Evolutionary conservation across 1,139 yeast genomes (phyloP).

Genomic region (Zygoascus sp.): DNA sequence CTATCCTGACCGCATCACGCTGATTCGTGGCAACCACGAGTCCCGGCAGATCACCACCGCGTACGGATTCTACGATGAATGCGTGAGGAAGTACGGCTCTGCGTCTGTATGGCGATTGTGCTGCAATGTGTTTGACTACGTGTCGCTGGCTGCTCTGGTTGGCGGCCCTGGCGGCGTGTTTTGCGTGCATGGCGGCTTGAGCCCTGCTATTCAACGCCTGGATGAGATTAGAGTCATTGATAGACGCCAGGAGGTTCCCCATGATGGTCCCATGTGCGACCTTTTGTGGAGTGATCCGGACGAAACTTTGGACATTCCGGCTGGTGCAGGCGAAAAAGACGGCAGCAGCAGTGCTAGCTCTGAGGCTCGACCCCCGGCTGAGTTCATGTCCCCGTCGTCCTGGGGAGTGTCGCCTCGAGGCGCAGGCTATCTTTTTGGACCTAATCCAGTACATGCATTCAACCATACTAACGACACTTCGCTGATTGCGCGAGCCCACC

Average conservation of each 20-base stretch:
- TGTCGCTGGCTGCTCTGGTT: slow-evolving; percentile 87
- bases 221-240: slow-evolving; percentile 83
- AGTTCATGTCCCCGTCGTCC: slow-evolving; percentile 15
- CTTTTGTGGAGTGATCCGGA: slow-evolving; percentile 97
- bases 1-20: slow-evolving; percentile 91
- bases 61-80: slow-evolving; percentile 96
- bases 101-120: slow-evolving; percentile 87
- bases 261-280: slow-evolving; percentile 99
- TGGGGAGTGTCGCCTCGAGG: slow-evolving; percentile 99
- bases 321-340: neutral
- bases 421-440: slow-evolving; percentile 91
- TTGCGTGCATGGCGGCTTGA: slow-evolving; percentile 94
- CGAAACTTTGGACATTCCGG: slow-evolving; percentile 42
- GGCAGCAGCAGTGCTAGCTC: neutral
- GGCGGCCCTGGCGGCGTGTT: slow-evolving; percentile 74
- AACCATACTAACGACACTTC: slow-evolving; percentile 73
- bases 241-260: slow-evolving; percentile 94
- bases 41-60: slow-evolving; percentile 97
- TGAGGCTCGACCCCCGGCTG: neutral
- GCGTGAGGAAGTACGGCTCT: slow-evolving; percentile 87
- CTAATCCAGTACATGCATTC: slow-evolving; percentile 75
- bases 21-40: slow-evolving; percentile 94
- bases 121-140: slow-evolving; percentile 79
- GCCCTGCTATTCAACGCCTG: slow-evolving; percentile 80
- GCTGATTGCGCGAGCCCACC: slow-evolving; percentile 94